Base-by-base conservation (phyloP, 2,329 filamentous ascomycete genomes). In the Ascocoryne sarcoides region DNA sequence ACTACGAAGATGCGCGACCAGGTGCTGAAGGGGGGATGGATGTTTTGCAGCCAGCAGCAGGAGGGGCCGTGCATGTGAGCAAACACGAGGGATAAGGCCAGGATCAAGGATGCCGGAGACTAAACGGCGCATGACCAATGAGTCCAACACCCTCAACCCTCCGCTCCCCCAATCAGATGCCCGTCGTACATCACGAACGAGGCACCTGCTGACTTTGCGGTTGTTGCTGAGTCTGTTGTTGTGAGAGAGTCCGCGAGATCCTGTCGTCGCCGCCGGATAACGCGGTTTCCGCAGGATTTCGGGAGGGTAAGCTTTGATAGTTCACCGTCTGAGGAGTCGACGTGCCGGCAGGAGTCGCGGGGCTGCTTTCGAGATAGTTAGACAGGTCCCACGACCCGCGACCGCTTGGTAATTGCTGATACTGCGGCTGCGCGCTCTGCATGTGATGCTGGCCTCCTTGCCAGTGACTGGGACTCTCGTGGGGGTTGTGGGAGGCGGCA, bases 361-460 rank as follows among this genome's bases (percentile, higher is more conserved):
- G 15, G 16, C 10, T 34, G 9, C 19, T 19, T 34, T 34, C 32
- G n/a, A 34, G 15, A 49, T 58, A 60, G 19, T 43, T 49, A 17
- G 55, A 45, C 43, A 60, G 56, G 40, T 60, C 58, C 57, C 58
- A 61, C 32, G 55, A 50, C 42, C 43, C 35, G 37, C 57, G 51
- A 40, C 34, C 40, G 37, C 44, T 48, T 30, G 45, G 44, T 29
- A 53, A 36, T 29, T 49, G 45, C 32, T 52, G 51, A 36, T 52
- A 52, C n/a, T 47, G 43, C n/a, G n/a, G n/a, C 34, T 52, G 50
- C 26, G 47, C 39, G 7, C 30, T 37, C 40, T 51, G 46, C 54
- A 56, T 52, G 47, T 57, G 56, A 49, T 58, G 54, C 26, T 45
- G 42, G 4, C 34, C 37, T 40, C 44, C 46, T 32, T 48, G 51